Percentiles rank a stretch among this genome's conserved stretches.
Evolutionary conservation across 306 rosid genomes (phyloP).

Genomic region (Malus asiatica): DNA sequence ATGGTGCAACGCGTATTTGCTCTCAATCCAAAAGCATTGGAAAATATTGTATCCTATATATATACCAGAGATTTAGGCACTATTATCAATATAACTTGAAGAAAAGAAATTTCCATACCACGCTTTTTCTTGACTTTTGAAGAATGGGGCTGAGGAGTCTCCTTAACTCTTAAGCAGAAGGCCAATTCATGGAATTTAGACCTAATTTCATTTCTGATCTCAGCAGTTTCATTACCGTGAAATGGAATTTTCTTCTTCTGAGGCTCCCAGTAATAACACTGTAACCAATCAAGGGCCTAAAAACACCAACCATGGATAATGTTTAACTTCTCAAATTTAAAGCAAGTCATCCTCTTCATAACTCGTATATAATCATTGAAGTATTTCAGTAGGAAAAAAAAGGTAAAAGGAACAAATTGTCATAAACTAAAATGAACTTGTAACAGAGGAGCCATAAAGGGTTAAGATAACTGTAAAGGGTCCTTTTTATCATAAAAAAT

Average conservation of each 20-base stretch:
- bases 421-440: background rate
- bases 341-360: background rate
- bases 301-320: background rate
- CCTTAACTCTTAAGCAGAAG: constrained; percentile 38
- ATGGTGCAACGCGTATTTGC: background rate
- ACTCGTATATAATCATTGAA: background rate
- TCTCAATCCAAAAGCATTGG: background rate
- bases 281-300: constrained; percentile 95
- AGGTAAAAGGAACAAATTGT: background rate
- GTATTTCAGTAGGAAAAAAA: background rate
- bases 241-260: constrained; percentile 79
- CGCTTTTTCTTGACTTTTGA: constrained; percentile 49
- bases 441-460: background rate
- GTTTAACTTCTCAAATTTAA: background rate
- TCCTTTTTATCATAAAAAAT: background rate
- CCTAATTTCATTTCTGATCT: constrained; percentile 48
- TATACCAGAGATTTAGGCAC: background rate
- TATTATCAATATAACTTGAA: constrained; percentile 4
- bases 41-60: background rate
- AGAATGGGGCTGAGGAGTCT: constrained; percentile 27
- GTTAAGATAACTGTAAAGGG: background rate
- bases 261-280: constrained; percentile 88
- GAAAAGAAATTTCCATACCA: constrained; percentile 25
- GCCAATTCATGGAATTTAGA: constrained; percentile 57
- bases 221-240: constrained; percentile 48